A percentile compares a stretch with the other conserved stretches of the same genome.
These are phyloP conservation scores for Taiozyma sp. DNA, from an alignment of 1,139 yeast genomes.

Conservation along the genomic window DNA sequence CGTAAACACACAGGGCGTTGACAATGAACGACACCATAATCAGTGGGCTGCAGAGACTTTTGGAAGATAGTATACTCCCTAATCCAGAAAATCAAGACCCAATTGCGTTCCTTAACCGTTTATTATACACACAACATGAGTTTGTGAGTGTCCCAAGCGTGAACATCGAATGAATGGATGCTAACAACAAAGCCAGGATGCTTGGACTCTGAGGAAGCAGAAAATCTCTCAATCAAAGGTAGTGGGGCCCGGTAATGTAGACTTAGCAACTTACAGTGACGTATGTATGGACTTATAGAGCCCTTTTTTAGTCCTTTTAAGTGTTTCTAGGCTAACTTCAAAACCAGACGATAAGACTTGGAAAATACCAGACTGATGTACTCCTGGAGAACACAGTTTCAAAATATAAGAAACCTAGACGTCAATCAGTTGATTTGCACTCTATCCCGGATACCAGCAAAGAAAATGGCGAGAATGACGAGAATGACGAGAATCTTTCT, in stretches of 20 bases:
- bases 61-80: background rate
- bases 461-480: background rate
- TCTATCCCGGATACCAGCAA: background rate
- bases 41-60: background rate
- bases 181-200: slow-evolving; percentile 1
- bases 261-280: slow-evolving; percentile 10
- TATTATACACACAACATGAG: slow-evolving; percentile 17
- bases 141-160: slow-evolving; percentile 1
- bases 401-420: slow-evolving; percentile 6
- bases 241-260: background rate
- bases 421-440: slow-evolving; percentile 19
- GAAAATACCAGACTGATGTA: background rate
- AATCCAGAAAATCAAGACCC: slow-evolving; percentile 4
- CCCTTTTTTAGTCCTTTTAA: background rate
- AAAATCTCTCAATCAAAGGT: background rate
- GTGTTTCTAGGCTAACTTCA: background rate
- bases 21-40: background rate
- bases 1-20: background rate
- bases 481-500: slow-evolving; percentile 17
- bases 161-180: background rate
- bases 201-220: slow-evolving; percentile 5
- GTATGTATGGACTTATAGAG: background rate
- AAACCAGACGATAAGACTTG: slow-evolving; percentile 8
- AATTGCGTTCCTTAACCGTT: slow-evolving; percentile 13
- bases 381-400: background rate